Conservation (phyloP, 148 eudicot species). For the Hydrangea macrophylla region DNA sequence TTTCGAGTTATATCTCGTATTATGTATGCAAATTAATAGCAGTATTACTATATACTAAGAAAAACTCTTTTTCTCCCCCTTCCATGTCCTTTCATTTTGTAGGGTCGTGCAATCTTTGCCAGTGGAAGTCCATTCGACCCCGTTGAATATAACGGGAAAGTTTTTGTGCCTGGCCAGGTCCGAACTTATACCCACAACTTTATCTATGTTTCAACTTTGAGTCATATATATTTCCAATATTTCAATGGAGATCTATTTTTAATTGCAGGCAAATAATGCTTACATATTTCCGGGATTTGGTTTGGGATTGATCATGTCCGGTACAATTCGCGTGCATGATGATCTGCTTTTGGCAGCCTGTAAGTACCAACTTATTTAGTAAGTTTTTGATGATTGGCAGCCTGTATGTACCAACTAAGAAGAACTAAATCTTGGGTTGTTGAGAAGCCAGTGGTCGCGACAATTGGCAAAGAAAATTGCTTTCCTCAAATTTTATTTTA, state of each 20-base stretch:
- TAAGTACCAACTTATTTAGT: too few relatives aligned
- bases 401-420: too few relatives aligned
- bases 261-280: slow-evolving; percentile 82
- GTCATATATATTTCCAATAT: not conserved
- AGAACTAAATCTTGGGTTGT: too few relatives aligned
- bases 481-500: too few relatives aligned
- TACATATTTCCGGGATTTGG: slow-evolving; percentile 94
- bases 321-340: slow-evolving; percentile 75
- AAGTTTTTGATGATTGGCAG: too few relatives aligned
- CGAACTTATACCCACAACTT: not conserved
- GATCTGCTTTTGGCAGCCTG: slow-evolving; percentile 91
- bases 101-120: slow-evolving; percentile 82
- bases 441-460: too few relatives aligned
- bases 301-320: slow-evolving; percentile 85
- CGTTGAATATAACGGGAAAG: slow-evolving; percentile 57
- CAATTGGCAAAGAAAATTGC: too few relatives aligned
- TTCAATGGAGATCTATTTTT: not conserved
- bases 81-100: slow-evolving; percentile 16
- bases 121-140: slow-evolving; percentile 94
- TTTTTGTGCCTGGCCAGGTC: slow-evolving; percentile 80
- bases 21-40: too few relatives aligned
- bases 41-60: too few relatives aligned
- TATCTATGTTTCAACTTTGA: too few relatives aligned
- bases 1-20: too few relatives aligned
- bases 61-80: too few relatives aligned